A percentile compares a stretch with the other conserved stretches of the same genome.
Conservation (phyloP, 495 filamentous ascomycete species). For the Penicillium simplicissimum region DNA sequence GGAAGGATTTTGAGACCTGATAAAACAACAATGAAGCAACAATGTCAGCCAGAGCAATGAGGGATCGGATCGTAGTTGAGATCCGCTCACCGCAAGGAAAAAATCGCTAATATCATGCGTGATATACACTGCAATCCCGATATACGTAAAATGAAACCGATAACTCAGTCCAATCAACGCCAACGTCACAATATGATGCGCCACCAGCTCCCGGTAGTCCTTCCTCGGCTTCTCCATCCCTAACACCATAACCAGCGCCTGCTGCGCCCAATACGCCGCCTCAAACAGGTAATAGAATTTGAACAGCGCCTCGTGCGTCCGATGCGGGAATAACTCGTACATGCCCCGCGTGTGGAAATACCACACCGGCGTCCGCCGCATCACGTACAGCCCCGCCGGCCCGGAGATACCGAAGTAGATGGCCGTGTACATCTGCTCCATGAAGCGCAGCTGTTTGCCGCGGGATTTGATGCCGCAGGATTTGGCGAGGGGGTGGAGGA, state of each 20-base stretch:
- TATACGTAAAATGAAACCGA: slow-evolving; percentile 92
- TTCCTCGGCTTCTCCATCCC: slow-evolving; percentile 85
- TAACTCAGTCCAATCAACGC: slow-evolving; percentile 79
- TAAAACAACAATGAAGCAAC: not conserved
- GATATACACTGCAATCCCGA: slow-evolving; percentile 86
- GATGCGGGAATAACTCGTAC: slow-evolving; percentile 83
- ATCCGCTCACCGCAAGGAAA: slow-evolving; percentile 76
- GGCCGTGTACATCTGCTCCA: slow-evolving; percentile 91
- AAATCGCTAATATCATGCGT: slow-evolving; percentile 92
- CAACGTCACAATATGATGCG: slow-evolving; percentile 84
- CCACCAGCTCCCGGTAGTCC: slow-evolving; percentile 85
- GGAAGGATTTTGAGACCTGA: slow-evolving; percentile 81
- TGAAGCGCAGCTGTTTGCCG: slow-evolving; percentile 78
- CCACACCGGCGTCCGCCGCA: slow-evolving; percentile 83
- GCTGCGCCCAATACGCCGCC: slow-evolving; percentile 89
- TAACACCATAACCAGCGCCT: slow-evolving; percentile 78
- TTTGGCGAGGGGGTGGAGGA: slow-evolving; percentile 73
- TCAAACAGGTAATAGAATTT: slow-evolving; percentile 93
- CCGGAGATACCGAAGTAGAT: slow-evolving; percentile 82
- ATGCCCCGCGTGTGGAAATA: slow-evolving; percentile 84
- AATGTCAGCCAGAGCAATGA: not conserved
- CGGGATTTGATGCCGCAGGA: slow-evolving; percentile 61
- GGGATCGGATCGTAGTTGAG: not conserved
- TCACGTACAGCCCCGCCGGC: slow-evolving; percentile 79
- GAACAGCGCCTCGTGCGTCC: slow-evolving; percentile 70